Base-by-base conservation (phyloP, 345 rosid species). In the Citrus mangshanensis region DNA sequence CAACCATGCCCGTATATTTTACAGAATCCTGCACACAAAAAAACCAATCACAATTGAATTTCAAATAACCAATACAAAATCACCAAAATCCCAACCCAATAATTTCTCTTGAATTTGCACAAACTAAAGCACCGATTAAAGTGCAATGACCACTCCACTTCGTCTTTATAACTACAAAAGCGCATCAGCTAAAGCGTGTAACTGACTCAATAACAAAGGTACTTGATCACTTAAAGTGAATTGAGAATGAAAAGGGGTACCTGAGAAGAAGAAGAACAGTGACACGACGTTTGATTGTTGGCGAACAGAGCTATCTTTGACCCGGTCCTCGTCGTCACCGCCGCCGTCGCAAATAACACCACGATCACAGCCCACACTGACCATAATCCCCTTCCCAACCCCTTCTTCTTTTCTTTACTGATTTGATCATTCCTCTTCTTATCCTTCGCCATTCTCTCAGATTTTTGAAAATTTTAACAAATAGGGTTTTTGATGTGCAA, bases 1-100 rank as follows among this genome's bases (percentile, higher is more conserved):
- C 97, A 8, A 96, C 89, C 68, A 91, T 83, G 38, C 99, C 99
- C 10, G 25, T 65, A 24, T 32, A 65, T 59, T 77, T 51, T 46
- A 74, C 75, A 46, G 51, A 46, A 46, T n/a, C 68, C 74, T 70
- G 40, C 68, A 72, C 7, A 46, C 49, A 3, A 42, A 35, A 35
- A 77, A 49, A 18, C 71, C 69, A 81, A 80, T 32, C 7, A 32
- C 73, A 4, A 58, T 22, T 64, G 60, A n/a, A 60, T 22, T 63
- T 25, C 4, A 70, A 54, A 24, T 13, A 60, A n/a, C 66, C 49
- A 27, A 46, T 16, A 28, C 37, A 62, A 28, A 28, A 27, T 40
- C 46, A 9, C 46, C 14, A 42, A 42, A 46, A 46, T 46, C 14
- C 51, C 51, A 46, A 13, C 51, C 18, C 16, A 13, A 46, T 12